phyloP scores from a whole-genome alignment of 2,329 filamentous ascomycete genomes.

The Elsinoe arachidis region DNA sequence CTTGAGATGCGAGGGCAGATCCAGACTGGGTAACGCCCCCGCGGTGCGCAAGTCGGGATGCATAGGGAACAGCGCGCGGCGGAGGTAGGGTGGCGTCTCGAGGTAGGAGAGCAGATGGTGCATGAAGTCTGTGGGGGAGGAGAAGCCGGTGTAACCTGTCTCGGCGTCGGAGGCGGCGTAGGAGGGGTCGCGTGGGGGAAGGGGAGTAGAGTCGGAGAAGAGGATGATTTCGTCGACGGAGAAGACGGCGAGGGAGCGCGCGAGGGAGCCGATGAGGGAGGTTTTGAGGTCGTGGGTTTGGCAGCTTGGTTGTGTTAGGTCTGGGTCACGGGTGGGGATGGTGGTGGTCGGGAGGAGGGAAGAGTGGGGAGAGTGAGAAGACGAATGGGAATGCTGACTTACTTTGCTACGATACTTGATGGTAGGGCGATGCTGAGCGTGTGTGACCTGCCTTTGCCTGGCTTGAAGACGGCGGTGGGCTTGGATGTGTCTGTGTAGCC shows the following conservation, averaged over 20 bases:
- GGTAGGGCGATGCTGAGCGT: constrained; percentile 72
- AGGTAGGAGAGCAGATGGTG: constrained; percentile 71
- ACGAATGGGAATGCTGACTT: constrained; percentile 27
- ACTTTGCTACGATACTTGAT: constrained; percentile 70
- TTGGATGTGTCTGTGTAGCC: constrained; percentile 49
- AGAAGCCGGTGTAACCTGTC: constrained; percentile 54
- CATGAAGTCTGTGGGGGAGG: constrained; percentile 71
- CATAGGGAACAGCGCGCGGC: constrained; percentile 64
- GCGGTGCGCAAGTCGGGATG: constrained; percentile 70
- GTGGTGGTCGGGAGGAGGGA: not conserved
- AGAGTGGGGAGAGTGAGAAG: constrained; percentile 7
- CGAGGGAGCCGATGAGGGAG: constrained; percentile 63
- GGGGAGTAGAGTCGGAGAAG: constrained; percentile 59
- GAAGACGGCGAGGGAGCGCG: constrained; percentile 73
- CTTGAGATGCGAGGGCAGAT: constrained; percentile 77
- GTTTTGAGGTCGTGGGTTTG: constrained; percentile 68
- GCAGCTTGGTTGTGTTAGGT: constrained; percentile 41
- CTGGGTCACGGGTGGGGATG: not conserved
- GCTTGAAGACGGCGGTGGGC: constrained; percentile 60
- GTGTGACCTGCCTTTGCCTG: constrained; percentile 56
- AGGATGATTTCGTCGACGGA: constrained; percentile 76
- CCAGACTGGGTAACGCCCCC: constrained; percentile 64
- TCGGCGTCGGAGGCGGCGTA: constrained; percentile 27
- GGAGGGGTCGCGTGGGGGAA: constrained; percentile 19
- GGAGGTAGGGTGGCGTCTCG: constrained; percentile 75